These are phyloP conservation scores for Penicillium goetzii DNA, from an alignment of 495 filamentous ascomycete species.

Conservation along the genomic window DNA sequence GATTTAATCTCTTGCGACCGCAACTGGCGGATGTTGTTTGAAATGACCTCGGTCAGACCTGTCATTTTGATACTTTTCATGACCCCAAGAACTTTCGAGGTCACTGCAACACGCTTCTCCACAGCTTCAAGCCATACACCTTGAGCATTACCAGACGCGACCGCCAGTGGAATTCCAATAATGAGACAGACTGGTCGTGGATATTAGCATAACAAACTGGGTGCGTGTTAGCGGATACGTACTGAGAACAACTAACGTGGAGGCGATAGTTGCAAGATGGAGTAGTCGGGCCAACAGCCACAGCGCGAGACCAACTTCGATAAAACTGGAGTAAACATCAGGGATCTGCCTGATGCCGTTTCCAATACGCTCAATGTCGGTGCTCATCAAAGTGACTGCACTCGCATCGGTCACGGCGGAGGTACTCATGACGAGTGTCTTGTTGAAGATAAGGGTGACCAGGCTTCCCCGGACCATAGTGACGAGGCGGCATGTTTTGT, in stretches of 20 bases:
- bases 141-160: constrained; percentile 27
- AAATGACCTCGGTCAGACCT: constrained; percentile 50
- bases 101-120: constrained; percentile 55
- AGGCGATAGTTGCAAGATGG: constrained; percentile 45
- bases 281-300: constrained; percentile 55
- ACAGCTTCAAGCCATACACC: constrained; percentile 56
- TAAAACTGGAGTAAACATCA: constrained; percentile 52
- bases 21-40: constrained; percentile 36
- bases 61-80: constrained; percentile 65
- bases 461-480: constrained; percentile 59
- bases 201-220: not conserved
- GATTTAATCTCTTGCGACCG: constrained; percentile 24
- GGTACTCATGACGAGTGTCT: constrained; percentile 44
- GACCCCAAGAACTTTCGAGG: constrained; percentile 51
- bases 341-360: constrained; percentile 43
- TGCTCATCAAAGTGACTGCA: constrained; percentile 62
- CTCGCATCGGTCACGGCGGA: constrained; percentile 47
- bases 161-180: constrained; percentile 24
- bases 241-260: constrained; percentile 53
- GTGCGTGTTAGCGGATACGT: constrained; percentile 23
- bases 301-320: constrained; percentile 59
- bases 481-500: constrained; percentile 51
- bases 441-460: constrained; percentile 53
- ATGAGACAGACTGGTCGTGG: constrained; percentile 26
- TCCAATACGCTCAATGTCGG: constrained; percentile 54